phyloP scores from a whole-genome alignment of 768 basidiomycete genomes.

The Hygrophoropsis aurantiaca region DNA sequence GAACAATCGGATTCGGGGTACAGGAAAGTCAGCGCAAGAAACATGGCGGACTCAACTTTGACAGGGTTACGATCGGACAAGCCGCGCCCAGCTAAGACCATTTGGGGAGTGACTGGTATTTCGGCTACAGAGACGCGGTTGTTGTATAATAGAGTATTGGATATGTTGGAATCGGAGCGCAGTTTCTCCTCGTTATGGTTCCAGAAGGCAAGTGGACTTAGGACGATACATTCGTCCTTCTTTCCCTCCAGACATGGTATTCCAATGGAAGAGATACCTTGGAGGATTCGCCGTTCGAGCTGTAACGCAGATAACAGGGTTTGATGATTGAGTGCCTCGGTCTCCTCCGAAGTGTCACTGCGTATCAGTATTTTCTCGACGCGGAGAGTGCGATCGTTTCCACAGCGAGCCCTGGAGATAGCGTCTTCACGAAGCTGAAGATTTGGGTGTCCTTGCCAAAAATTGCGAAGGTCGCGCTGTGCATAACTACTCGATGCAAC shows the following conservation, averaged over 20 bases:
- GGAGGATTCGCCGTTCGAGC: conserved; percentile 58
- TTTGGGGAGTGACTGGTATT: conserved; percentile 65
- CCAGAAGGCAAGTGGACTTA: conserved; percentile 81
- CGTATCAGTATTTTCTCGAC: conserved; percentile 77
- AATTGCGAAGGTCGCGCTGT: conserved; percentile 63
- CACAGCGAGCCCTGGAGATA: conserved; percentile 69
- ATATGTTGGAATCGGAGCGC: conserved; percentile 52
- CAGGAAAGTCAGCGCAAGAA: conserved; percentile 79
- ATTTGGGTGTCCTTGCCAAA: conserved; percentile 68
- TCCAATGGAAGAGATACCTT: conserved; percentile 38
- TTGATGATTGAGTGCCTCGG: conserved; percentile 57
- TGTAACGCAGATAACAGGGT: conserved; percentile 64
- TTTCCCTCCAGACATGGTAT: conserved; percentile 54
- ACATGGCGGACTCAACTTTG: conserved; percentile 64
- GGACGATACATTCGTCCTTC: conserved; percentile 60
- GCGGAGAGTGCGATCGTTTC: conserved; percentile 65
- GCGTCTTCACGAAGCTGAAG: conserved; percentile 71
- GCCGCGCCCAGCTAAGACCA: conserved; percentile 76
- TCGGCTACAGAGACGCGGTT: conserved; percentile 59
- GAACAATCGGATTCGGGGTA: conserved; percentile 76
- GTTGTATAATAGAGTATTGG: conserved; percentile 55
- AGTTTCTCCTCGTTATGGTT: conserved; percentile 56
- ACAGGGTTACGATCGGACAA: conserved; percentile 48
- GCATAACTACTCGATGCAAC: conserved; percentile 52
- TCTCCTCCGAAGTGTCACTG: conserved; percentile 40